These are phyloP conservation scores for Gliomastix tumulicola DNA, from an alignment of 2,329 filamentous ascomycete genomes.

Conservation along the genomic window DNA sequence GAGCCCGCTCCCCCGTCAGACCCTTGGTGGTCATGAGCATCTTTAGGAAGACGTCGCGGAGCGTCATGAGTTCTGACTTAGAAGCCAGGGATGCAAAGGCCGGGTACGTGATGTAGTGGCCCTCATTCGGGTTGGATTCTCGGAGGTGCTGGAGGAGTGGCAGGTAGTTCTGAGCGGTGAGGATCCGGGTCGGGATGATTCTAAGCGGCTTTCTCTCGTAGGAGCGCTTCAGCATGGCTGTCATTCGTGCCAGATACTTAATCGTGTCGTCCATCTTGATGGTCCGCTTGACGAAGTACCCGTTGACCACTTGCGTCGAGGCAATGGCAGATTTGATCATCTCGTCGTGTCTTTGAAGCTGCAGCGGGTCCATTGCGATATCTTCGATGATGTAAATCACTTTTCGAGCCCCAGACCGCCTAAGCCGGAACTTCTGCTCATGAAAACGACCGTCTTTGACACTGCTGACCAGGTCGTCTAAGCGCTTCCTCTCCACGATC, in stretches of 20 bases:
- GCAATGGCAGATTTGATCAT: constrained; percentile 67
- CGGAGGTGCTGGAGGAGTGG: constrained; percentile 54
- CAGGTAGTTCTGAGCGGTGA: constrained; percentile 60
- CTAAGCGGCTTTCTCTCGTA: constrained; percentile 53
- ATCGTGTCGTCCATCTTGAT: constrained; percentile 72
- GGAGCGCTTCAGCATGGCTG: constrained; percentile 54
- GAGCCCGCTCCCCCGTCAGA: constrained; percentile 68
- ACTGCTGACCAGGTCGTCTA: constrained; percentile 72
- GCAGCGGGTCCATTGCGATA: constrained; percentile 50
- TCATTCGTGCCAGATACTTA: constrained; percentile 67
- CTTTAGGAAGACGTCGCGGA: constrained; percentile 71
- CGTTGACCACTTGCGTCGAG: constrained; percentile 70
- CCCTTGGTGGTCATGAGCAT: constrained; percentile 80
- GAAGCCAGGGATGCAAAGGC: constrained; percentile 67
- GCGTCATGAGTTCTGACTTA: constrained; percentile 67
- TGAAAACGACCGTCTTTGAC: constrained; percentile 79
- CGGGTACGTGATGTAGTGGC: constrained; percentile 60
- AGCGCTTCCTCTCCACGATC: constrained; percentile 73
- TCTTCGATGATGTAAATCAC: constrained; percentile 77
- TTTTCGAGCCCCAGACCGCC: constrained; percentile 65
- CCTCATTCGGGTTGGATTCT: constrained; percentile 31
- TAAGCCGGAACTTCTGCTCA: constrained; percentile 77
- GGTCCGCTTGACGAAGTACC: constrained; percentile 73
- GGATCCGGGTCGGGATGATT: constrained; percentile 58
- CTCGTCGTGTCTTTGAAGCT: constrained; percentile 53